These are phyloP conservation scores for Globisporangium abappressorium DNA, from an alignment of 352 stramenopile species.

Conservation along the genomic window DNA sequence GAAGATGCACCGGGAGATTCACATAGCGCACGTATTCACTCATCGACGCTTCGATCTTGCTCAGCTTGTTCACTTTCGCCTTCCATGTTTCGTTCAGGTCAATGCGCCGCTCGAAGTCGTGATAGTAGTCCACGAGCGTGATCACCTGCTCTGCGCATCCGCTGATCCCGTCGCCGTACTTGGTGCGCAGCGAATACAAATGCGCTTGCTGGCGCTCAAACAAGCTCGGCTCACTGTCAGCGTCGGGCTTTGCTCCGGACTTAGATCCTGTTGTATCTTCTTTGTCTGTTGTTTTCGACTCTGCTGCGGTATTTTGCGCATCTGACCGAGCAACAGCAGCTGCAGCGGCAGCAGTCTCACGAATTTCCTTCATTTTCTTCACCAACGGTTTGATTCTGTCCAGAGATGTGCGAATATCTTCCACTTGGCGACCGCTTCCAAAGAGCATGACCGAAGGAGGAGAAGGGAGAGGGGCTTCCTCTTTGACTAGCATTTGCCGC, in stretches of 20 bases:
- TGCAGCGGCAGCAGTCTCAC: neutral
- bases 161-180: slow-evolving; percentile 55
- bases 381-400: slow-evolving; percentile 21
- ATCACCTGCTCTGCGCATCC: slow-evolving; percentile 76
- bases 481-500: neutral
- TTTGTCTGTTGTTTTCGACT: neutral
- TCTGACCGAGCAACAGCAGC: neutral
- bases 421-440: slow-evolving; percentile 31
- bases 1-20: slow-evolving; percentile 47
- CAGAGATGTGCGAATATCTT: slow-evolving; percentile 56
- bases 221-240: slow-evolving; percentile 3
- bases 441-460: slow-evolving; percentile 22
- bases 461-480: neutral
- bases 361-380: slow-evolving; percentile 4
- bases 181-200: slow-evolving; percentile 45
- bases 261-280: neutral
- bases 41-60: slow-evolving; percentile 76
- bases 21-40: slow-evolving; percentile 64
- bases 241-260: neutral
- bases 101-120: slow-evolving; percentile 70
- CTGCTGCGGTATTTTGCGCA: neutral
- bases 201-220: slow-evolving; percentile 19
- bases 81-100: slow-evolving; percentile 74
- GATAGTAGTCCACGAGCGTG: slow-evolving; percentile 81
- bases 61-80: slow-evolving; percentile 52